These are phyloP conservation scores for Apophysomyces trapeziformis DNA, from an alignment of 371 early-diverging fungal genomes.

Conservation along the genomic window DNA sequence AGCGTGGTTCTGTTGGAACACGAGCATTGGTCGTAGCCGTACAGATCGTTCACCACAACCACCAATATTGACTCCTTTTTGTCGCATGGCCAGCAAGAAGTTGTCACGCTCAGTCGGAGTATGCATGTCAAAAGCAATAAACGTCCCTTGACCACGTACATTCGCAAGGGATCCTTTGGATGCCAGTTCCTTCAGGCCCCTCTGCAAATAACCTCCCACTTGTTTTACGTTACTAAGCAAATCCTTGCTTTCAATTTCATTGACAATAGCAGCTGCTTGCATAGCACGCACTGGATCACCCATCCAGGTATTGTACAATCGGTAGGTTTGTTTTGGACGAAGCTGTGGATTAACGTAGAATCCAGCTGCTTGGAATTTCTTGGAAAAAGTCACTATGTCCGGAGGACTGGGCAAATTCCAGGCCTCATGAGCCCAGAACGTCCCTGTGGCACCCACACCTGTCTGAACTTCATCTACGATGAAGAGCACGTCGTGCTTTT, in stretches of 20 bases:
- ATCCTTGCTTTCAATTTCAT: constrained; percentile 60
- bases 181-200: constrained; percentile 50
- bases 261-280: constrained; percentile 68
- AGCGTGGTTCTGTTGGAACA: constrained; percentile 72
- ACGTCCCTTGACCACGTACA: constrained; percentile 71
- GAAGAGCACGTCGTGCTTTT: constrained; percentile 66
- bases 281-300: constrained; percentile 74
- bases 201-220: constrained; percentile 62
- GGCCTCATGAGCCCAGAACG: constrained; percentile 80
- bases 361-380: constrained; percentile 81
- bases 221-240: constrained; percentile 56
- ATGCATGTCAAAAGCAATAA: constrained; percentile 74
- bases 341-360: constrained; percentile 64
- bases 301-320: constrained; percentile 80
- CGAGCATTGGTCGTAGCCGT: constrained; percentile 75
- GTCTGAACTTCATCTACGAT: constrained; percentile 89
- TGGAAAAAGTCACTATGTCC: constrained; percentile 80
- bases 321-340: constrained; percentile 64
- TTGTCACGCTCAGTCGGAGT: constrained; percentile 50
- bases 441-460: constrained; percentile 84
- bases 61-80: constrained; percentile 72
- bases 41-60: constrained; percentile 71
- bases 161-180: constrained; percentile 29
- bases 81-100: constrained; percentile 62
- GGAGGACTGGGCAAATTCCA: constrained; percentile 71